Percentiles rank a stretch among this genome's conserved stretches.
phyloP scores from a whole-genome alignment of 768 basidiomycete genomes.

The Exidia glandulosa region DNA sequence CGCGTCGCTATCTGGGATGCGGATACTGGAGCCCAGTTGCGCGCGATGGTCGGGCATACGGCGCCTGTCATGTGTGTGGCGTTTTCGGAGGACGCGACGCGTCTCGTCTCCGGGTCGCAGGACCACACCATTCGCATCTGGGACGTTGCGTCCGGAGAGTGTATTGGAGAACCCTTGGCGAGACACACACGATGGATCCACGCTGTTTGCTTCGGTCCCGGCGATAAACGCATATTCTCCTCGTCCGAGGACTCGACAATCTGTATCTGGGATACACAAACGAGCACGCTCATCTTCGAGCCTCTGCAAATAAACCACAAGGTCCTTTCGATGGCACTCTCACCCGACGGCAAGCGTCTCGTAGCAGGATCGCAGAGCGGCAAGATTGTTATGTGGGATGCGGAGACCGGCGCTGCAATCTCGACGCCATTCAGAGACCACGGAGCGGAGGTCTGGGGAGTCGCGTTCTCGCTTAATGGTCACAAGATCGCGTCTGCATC shows the following conservation, averaged over 20 bases:
- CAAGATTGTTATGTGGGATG: too few species aligned
- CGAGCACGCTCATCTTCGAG: too few species aligned
- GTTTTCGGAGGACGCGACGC: constrained; percentile 18
- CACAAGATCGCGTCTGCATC: too few species aligned
- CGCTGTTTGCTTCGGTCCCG: constrained; percentile 9
- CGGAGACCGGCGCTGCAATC: too few species aligned
- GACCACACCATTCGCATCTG: constrained; percentile 17
- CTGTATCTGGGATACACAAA: constrained; percentile 33
- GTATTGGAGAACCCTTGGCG: constrained; percentile 1
- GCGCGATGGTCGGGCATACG: constrained; percentile 10
- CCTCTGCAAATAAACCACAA: too few species aligned
- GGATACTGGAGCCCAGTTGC: constrained; percentile 7
- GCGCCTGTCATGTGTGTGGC: constrained; percentile 14
- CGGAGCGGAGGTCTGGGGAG: too few species aligned
- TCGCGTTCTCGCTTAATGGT: too few species aligned
- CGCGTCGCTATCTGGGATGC: constrained; percentile 21
- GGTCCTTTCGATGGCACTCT: too few species aligned
- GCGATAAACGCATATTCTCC: constrained; percentile 25
- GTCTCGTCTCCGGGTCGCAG: constrained; percentile 18
- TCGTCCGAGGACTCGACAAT: constrained; percentile 35
- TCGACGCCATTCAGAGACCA: too few species aligned
- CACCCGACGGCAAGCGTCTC: too few species aligned
- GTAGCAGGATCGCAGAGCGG: too few species aligned
- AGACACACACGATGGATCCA: constrained; percentile 11
- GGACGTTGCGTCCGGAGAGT: constrained; percentile 7